Percentiles rank a stretch among this genome's conserved stretches.
Evolutionary conservation across 257 asterid species (phyloP).

Genomic region (Sherardia arvensis): DNA sequence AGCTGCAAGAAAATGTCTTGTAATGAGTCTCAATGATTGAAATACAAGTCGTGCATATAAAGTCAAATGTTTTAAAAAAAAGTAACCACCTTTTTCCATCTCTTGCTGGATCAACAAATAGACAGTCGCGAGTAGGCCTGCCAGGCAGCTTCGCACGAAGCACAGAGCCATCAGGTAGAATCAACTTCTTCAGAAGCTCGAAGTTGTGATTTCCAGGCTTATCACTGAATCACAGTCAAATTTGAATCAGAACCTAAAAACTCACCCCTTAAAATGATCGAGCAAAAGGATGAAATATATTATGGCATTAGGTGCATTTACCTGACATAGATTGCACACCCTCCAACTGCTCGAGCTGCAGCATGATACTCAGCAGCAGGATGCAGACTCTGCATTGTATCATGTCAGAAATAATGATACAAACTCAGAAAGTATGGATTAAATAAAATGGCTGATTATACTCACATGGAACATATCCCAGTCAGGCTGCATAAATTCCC

Average conservation of each 20-base stretch:
- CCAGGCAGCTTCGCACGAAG: conserved; percentile 90
- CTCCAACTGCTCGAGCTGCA: conserved; percentile 84
- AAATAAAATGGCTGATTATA: not conserved
- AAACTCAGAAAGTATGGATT: not conserved
- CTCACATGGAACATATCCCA: conserved; percentile 99
- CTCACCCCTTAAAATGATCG: not conserved
- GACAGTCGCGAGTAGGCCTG: conserved; percentile 81
- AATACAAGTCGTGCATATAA: not conserved
- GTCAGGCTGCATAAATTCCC: conserved; percentile 91
- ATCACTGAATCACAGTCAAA: conserved; percentile 34
- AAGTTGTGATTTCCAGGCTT: conserved; percentile 90
- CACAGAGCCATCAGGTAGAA: conserved; percentile 90
- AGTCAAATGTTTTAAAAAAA: not conserved
- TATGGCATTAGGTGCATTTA: conserved; percentile 6
- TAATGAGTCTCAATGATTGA: not conserved
- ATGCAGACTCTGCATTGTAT: conserved; percentile 62
- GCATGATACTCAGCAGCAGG: conserved; percentile 95
- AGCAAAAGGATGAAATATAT: not conserved
- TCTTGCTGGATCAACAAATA: conserved; percentile 88
- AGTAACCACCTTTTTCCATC: conserved; percentile 63
- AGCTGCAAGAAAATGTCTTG: conserved; percentile 34
- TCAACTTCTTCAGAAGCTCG: conserved; percentile 75
- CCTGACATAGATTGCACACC: conserved; percentile 76
- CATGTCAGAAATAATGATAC: not conserved
- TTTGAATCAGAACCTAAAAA: not conserved